A percentile compares a stretch with the other conserved stretches of the same genome.
Evolutionary conservation across 805 yeast genomes (phyloP).

Genomic region (Vanderwaltozyma tropicalis): DNA sequence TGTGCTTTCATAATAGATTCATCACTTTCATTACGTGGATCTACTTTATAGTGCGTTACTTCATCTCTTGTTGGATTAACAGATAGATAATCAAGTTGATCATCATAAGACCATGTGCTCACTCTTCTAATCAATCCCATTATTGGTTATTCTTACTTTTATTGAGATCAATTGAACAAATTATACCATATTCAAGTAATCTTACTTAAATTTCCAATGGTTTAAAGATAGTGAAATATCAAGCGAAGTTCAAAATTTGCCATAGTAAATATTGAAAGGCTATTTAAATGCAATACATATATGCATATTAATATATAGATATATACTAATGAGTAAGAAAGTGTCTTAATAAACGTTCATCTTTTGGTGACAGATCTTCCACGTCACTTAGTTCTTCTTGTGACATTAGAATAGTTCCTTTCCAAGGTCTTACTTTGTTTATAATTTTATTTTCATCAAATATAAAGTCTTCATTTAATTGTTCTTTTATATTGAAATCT

Average conservation of each 20-base stretch:
- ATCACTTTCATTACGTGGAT: constrained; percentile 39
- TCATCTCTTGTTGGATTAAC: constrained; percentile 77
- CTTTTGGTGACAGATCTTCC: constrained; percentile 10
- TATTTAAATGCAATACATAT: background rate
- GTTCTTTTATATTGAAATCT: constrained; percentile 4
- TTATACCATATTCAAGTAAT: background rate
- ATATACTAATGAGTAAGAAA: background rate
- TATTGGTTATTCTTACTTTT: background rate
- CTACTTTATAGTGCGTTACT: constrained; percentile 52
- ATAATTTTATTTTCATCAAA: constrained; percentile 10
- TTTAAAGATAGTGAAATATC: background rate
- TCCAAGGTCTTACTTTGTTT: constrained; percentile 20
- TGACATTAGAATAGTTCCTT: constrained; percentile 22
- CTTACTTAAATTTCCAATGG: background rate
- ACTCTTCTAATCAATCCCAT: constrained; percentile 28
- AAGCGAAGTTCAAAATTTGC: too few relatives aligned
- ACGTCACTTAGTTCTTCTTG: constrained; percentile 27
- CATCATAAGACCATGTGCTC: constrained; percentile 25
- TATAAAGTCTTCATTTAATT: constrained; percentile 21
- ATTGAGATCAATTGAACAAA: background rate
- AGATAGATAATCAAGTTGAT: constrained; percentile 35
- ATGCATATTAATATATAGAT: background rate
- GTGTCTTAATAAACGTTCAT: background rate
- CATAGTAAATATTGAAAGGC: background rate
- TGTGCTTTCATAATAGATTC: constrained; percentile 42